Percentiles rank a stretch among this genome's conserved stretches.
Conservation (phyloP, 805 yeast genomes). For the Cyberlindnera veronae region DNA sequence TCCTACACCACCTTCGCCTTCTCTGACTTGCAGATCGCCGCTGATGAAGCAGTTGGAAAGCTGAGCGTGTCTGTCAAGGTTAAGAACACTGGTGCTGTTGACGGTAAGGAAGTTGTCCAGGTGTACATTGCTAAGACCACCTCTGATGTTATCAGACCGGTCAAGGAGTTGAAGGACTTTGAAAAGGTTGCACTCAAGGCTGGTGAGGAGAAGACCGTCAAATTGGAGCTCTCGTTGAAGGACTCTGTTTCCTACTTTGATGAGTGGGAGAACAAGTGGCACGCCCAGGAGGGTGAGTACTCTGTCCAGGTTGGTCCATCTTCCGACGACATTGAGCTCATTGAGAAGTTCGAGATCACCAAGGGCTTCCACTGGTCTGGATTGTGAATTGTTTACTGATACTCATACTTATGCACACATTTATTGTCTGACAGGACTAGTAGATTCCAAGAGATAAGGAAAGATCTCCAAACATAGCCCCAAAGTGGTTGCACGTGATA, state of each 20-base stretch:
- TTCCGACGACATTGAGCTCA: slow-evolving; percentile 27
- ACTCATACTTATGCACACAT: too few relatives aligned
- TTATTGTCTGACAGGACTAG: too few relatives aligned
- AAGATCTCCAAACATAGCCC: too few relatives aligned
- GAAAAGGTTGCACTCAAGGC: slow-evolving; percentile 44
- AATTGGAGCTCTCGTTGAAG: slow-evolving; percentile 37
- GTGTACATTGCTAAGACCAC: slow-evolving; percentile 41
- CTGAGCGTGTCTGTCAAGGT: slow-evolving; percentile 37
- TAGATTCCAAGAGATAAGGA: too few relatives aligned
- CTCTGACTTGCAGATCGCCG: slow-evolving; percentile 33
- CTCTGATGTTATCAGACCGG: slow-evolving; percentile 43
- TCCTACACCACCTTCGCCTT: slow-evolving; percentile 53
- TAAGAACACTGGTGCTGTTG: slow-evolving; percentile 43
- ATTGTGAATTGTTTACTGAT: too few relatives aligned
- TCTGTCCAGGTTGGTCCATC: slow-evolving; percentile 45
- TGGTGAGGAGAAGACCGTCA: slow-evolving; percentile 39
- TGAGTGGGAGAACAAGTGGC: slow-evolving; percentile 46
- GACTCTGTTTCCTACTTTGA: slow-evolving; percentile 54
- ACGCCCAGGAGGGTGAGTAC: slow-evolving; percentile 47
- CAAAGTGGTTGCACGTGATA: too few relatives aligned
- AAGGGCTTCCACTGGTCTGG: slow-evolving; percentile 24
- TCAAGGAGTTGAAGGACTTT: slow-evolving; percentile 58
- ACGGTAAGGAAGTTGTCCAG: slow-evolving; percentile 56
- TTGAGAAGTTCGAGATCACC: slow-evolving; percentile 20
- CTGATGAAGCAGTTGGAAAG: slow-evolving; percentile 27